Base-by-base conservation (phyloP, 2,329 filamentous ascomycete species). In the Pseudomassariella vexata region DNA sequence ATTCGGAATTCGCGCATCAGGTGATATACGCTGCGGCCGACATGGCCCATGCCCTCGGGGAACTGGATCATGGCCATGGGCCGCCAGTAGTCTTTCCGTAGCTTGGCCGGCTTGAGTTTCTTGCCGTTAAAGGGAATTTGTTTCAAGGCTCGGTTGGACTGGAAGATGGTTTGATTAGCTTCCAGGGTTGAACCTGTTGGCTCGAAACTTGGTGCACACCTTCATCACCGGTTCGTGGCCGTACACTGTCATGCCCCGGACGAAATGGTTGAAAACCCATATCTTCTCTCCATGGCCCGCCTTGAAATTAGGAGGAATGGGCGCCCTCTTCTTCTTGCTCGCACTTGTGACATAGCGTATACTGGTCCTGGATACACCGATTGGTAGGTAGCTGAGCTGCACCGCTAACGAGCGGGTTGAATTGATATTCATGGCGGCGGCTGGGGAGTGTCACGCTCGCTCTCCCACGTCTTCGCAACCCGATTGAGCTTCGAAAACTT, bases 11-110 rank as follows among this genome's bases (percentile, higher is more conserved):
- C 79, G 45, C 76, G 76, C 45, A 83, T 65, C 50, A 73, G 76
- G 46, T 77, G 73, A 56, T 65, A 82, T 26, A 75, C 72, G 31
- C 66, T 72, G 19, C 70, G 71, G 16, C 79, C 79, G 10, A 78
- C 60, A 17, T 59, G 50, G 37, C 69, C 70, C 23, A 63, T 57
- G 25, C 69, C 71, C 26, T 56, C 38, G 25, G 68, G 67, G 50
- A 84, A 77, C 48, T 69, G 60, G 39, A 83, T 72, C 40, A 69
- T 57, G 30, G 76, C 76, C 47, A 82, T 59, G 6, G 74, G 73
- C 20, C 62, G 60, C 79, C 80, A 83, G 57, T 77, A 74, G 60
- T 84, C 79, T 55, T 77, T 80, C 37, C 79, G 76, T 23, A 83
- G 60, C 47, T 73, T 75, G 33, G 69, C 53, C 3, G 77, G 77